These are phyloP conservation scores for Fraxinus paxiana DNA, from an alignment of 305 asterid species.

Conservation along the genomic window DNA sequence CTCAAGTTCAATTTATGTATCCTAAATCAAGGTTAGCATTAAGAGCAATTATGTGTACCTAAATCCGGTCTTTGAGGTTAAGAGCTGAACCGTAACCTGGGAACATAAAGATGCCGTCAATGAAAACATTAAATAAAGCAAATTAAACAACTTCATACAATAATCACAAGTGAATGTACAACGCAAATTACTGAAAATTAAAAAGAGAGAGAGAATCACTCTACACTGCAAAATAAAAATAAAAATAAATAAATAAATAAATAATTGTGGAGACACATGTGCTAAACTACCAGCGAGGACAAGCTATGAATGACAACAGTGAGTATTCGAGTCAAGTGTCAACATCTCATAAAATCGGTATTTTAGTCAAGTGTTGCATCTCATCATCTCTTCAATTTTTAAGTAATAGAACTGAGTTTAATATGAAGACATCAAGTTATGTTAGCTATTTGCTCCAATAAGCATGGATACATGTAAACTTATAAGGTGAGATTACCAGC, in stretches of 20 bases:
- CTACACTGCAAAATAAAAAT: neutral
- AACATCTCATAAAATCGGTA: neutral
- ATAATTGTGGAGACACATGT: neutral
- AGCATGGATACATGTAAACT: neutral
- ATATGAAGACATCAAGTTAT: neutral
- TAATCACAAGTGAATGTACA: neutral
- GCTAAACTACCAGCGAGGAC: neutral
- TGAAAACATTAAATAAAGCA: constrained; percentile 23
- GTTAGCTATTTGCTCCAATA: neutral
- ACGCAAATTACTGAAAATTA: neutral
- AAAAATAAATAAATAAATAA: neutral
- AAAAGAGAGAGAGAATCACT: neutral
- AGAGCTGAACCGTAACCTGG: constrained; percentile 86
- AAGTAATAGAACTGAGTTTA: neutral
- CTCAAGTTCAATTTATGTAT: neutral
- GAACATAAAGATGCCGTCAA: constrained; percentile 35
- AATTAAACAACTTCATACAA: neutral
- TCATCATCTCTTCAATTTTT: neutral
- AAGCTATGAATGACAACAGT: constrained; percentile 10
- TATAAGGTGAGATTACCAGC: neutral
- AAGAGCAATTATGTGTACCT: constrained; percentile 50
- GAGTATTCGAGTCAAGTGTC: neutral
- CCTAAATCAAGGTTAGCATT: constrained; percentile 20
- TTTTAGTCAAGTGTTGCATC: neutral
- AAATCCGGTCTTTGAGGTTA: constrained; percentile 97